phyloP scores from a whole-genome alignment of 352 stramenopile genomes.

The Phytophthora cryptogea region DNA sequence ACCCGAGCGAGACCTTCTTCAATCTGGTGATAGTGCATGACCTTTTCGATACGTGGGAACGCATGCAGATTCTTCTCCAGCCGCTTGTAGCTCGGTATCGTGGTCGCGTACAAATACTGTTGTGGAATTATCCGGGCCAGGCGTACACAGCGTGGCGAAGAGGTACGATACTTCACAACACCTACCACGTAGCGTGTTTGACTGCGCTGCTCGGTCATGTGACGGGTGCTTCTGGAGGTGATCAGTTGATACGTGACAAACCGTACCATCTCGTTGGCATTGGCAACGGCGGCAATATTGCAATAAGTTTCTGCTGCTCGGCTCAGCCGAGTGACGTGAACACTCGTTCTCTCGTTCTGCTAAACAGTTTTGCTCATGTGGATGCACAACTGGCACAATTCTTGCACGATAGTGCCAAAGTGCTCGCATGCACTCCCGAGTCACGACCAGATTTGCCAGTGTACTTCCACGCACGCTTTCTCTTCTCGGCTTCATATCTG shows the following conservation, averaged over 20 bases:
- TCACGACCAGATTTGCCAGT: slow-evolving; percentile 93
- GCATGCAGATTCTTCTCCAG: slow-evolving; percentile 93
- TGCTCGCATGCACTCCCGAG: slow-evolving; percentile 91
- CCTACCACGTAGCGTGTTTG: slow-evolving; percentile 89
- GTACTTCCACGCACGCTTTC: slow-evolving; percentile 95
- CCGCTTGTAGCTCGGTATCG: slow-evolving; percentile 89
- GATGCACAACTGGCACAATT: slow-evolving; percentile 92
- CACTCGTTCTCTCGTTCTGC: slow-evolving; percentile 79
- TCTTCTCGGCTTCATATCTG: slow-evolving; percentile 94
- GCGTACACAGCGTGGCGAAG: slow-evolving; percentile 93
- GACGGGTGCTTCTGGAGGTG: slow-evolving; percentile 18
- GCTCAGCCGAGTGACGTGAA: slow-evolving; percentile 50
- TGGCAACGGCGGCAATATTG: slow-evolving; percentile 92
- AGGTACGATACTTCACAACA: slow-evolving; percentile 92
- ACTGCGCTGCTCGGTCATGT: slow-evolving; percentile 72
- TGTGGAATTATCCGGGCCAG: slow-evolving; percentile 97
- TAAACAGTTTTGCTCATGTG: slow-evolving; percentile 92
- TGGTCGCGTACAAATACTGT: slow-evolving; percentile 83
- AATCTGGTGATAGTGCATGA: slow-evolving; percentile 96
- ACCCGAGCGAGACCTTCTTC: slow-evolving; percentile 75
- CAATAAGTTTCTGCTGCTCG: slow-evolving; percentile 74
- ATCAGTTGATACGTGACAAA: slow-evolving; percentile 60
- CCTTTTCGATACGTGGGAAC: slow-evolving; percentile 95
- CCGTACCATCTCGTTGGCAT: slow-evolving; percentile 94
- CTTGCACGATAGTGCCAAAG: slow-evolving; percentile 95